Conservation (phyloP, 768 basidiomycete species). For the Lepiota brunneoincarnata region DNA sequence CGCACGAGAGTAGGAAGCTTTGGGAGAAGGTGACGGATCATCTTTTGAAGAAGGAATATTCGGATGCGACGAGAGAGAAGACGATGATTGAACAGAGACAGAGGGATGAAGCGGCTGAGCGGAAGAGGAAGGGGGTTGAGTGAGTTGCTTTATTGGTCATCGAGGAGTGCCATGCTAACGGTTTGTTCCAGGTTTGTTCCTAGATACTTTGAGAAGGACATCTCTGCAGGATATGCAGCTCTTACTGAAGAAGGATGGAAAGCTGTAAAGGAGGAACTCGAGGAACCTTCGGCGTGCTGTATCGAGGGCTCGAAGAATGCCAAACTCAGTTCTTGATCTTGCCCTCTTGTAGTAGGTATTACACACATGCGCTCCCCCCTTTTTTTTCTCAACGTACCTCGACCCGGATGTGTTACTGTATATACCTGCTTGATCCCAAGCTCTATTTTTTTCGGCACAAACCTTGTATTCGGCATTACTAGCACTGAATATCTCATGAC, state of each 20-base stretch:
- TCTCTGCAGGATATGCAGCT: constrained; percentile 60
- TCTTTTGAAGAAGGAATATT: constrained; percentile 80
- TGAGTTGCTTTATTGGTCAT: constrained; percentile 41
- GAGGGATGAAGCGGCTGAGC: constrained; percentile 82
- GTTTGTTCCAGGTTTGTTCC: constrained; percentile 59
- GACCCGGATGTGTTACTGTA: no score
- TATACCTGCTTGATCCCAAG: no score
- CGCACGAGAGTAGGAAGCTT: constrained; percentile 79
- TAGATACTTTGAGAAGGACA: constrained; percentile 69
- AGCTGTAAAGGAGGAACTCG: constrained; percentile 74
- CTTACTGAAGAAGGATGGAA: constrained; percentile 68
- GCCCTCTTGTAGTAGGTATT: background rate
- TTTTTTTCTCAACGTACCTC: background rate
- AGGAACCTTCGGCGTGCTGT: constrained; percentile 31
- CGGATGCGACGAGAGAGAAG: constrained; percentile 91
- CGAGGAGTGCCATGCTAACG: background rate
- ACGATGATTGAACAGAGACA: constrained; percentile 90
- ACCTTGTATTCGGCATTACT: no score
- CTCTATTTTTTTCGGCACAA: no score
- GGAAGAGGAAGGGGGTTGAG: constrained; percentile 78
- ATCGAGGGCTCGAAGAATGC: constrained; percentile 20
- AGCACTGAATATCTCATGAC: no score
- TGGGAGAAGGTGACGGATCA: constrained; percentile 83
- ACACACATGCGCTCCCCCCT: background rate
- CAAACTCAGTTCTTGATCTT: background rate